Conservation (phyloP, 164 flowering plant genomes). For the Protea cynaroides region DNA sequence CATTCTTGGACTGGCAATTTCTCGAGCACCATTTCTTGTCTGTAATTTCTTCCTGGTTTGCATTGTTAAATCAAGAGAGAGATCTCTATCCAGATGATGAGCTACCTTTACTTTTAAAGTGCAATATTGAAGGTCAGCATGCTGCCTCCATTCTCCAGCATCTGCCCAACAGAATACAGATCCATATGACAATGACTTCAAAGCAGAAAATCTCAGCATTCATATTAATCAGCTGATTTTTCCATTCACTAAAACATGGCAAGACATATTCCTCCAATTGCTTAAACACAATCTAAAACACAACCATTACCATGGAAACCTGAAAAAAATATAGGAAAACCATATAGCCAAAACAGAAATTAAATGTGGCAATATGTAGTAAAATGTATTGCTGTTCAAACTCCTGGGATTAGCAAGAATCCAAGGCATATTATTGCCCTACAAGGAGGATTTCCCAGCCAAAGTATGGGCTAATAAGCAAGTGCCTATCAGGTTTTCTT, state of each 20-base stretch:
- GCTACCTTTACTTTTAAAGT: constrained; percentile 2
- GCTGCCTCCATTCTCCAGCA: neutral
- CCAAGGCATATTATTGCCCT: no score
- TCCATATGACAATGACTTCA: neutral
- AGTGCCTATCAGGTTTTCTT: no score
- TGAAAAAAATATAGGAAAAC: neutral
- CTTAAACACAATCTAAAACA: neutral
- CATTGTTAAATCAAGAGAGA: constrained; percentile 29
- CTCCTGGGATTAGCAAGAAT: no score
- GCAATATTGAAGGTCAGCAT: neutral
- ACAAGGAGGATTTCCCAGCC: no score
- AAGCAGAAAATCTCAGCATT: neutral
- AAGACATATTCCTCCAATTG: neutral
- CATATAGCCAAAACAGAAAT: no score
- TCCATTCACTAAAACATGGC: neutral
- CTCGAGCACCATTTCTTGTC: constrained; percentile 43
- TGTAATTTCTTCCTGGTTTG: constrained; percentile 61
- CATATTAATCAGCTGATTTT: neutral
- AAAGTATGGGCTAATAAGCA: no score
- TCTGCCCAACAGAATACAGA: neutral
- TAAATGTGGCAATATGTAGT: no score
- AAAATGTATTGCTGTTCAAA: no score
- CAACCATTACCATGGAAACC: neutral
- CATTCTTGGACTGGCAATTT: constrained; percentile 45
- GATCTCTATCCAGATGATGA: constrained; percentile 5